Base-by-base conservation (phyloP, 371 early-diverging fungal genomes). In the Mortierella sp. region DNA sequence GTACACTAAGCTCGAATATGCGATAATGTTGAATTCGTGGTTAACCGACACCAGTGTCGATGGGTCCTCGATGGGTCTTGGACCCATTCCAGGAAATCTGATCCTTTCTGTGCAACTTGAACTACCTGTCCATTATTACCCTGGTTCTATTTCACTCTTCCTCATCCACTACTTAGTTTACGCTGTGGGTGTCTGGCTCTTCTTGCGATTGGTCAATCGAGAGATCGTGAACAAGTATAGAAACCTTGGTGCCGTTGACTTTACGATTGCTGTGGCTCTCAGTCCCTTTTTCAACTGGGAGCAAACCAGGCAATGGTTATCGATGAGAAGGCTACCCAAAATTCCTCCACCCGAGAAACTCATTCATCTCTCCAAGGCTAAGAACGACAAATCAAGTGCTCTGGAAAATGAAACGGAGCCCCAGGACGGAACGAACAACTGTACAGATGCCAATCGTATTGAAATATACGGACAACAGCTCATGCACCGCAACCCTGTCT, bases 61-160 rank as follows among this genome's bases (percentile, higher is more conserved):
- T 9, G 37, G 5, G 37, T 37, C 37, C 37, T 3, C 37, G 9
- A 5, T 37, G 37, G 37, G 37, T 37, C 37, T 37, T 37, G 37
- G 37, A 9, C 37, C 3, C 37, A 37, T 37, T 9, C 9, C 37
- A 37, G 71, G 71, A 14, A 71, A 71, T 21, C 4, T n/a, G 15
- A 55, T 65, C 11, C 26, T 71, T 21, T 11, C 15, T 2, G 28
- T n/a, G 4, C 52, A 58, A 0, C 29, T 65, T 0, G 65, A 71
- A 6, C 50, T 26, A 1, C 19, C 44, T 1, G n/a, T 25, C 19
- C 19, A 30, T 37, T 29, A 7, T 28, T 63, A 30, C 25, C 59
- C 63, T 3, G 52, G 29, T 7, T 50, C 46, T 11, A 26, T 66
- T 25, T n/a, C 57, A 7, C 23, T 19, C 19, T 44, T 72, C 7